A percentile compares a stretch with the other conserved stretches of the same genome.
Conservation (phyloP, 352 stramenopile species). For the Globisporangium barbulae region DNA sequence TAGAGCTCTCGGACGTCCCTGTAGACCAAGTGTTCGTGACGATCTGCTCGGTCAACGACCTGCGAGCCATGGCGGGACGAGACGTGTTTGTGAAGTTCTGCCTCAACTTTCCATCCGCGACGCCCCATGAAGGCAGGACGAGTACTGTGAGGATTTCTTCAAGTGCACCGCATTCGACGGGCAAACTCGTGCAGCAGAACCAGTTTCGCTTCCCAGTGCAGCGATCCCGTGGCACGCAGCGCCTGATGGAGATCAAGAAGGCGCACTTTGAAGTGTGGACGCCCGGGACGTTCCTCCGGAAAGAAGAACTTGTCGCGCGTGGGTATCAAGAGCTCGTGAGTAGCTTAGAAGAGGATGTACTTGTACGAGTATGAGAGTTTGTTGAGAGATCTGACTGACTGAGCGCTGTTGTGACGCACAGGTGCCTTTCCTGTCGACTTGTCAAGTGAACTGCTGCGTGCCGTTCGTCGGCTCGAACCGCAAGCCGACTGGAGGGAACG, state of each 20-base stretch:
- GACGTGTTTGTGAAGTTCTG: conserved; percentile 74
- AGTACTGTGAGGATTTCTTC: conserved; percentile 30
- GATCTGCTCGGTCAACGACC: conserved; percentile 43
- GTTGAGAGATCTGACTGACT: neutral
- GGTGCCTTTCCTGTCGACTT: conserved; percentile 46
- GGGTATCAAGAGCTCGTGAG: conserved; percentile 68
- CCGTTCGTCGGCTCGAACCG: conserved; percentile 69
- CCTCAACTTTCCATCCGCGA: conserved; percentile 57
- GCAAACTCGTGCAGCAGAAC: conserved; percentile 23
- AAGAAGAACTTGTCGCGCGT: conserved; percentile 60
- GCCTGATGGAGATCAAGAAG: conserved; percentile 83
- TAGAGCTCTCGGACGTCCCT: conserved; percentile 41
- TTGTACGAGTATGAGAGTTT: neutral
- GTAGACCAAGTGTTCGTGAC: conserved; percentile 49
- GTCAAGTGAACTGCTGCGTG: conserved; percentile 46
- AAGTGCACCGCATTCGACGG: conserved; percentile 25
- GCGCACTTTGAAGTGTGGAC: conserved; percentile 75
- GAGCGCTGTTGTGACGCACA: conserved; percentile 13
- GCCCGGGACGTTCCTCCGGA: conserved; percentile 53
- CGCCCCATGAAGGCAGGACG: conserved; percentile 62
- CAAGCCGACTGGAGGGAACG: conserved; percentile 57
- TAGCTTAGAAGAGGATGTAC: neutral
- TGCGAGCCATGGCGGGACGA: conserved; percentile 36
- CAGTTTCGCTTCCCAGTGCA: conserved; percentile 49
- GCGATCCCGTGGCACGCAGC: conserved; percentile 58